These are phyloP conservation scores for Closterium sp. DNA, from an alignment of 139 green algal species.

Conservation along the genomic window DNA sequence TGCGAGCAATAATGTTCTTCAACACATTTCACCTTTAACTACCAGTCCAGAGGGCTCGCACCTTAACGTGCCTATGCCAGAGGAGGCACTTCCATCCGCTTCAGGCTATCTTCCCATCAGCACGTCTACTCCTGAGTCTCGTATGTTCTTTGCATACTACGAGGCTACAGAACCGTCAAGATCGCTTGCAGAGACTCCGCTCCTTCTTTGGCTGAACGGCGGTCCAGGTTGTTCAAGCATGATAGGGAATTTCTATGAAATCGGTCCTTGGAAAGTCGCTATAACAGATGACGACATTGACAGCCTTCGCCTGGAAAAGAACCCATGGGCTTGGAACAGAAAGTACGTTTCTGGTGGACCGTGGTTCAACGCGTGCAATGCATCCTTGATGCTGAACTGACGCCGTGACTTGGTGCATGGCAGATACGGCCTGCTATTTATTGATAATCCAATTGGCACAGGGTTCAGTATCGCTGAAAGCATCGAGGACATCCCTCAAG, in stretches of 20 bases:
- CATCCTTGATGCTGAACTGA: not conserved
- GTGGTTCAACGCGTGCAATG: not conserved
- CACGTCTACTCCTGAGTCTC: not conserved
- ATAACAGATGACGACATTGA: conserved; percentile 12
- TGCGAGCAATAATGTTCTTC: not conserved
- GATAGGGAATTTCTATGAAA: conserved; percentile 52
- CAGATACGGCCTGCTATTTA: conserved; percentile 40
- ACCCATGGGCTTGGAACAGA: not conserved
- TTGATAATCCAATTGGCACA: conserved; percentile 43
- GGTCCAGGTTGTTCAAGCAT: conserved; percentile 51
- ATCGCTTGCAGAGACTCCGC: conserved; percentile 6
- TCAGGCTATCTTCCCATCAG: not conserved
- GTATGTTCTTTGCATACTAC: conserved; percentile 22
- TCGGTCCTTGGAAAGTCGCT: conserved; percentile 33
- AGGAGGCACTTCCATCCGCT: not conserved
- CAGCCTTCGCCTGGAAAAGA: conserved; percentile 51
- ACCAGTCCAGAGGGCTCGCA: not conserved
- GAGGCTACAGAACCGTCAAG: not conserved
- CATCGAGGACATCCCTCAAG: not conserved
- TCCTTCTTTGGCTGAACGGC: conserved; percentile 61
- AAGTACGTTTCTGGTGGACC: not conserved
- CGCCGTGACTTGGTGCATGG: not conserved
- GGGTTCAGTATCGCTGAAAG: conserved; percentile 26
- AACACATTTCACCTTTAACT: too few species aligned
- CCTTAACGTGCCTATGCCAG: not conserved